Percentiles rank a stretch among this genome's conserved stretches.
phyloP scores from a whole-genome alignment of 2,329 filamentous ascomycete genomes.

The Passalora sequoiae region DNA sequence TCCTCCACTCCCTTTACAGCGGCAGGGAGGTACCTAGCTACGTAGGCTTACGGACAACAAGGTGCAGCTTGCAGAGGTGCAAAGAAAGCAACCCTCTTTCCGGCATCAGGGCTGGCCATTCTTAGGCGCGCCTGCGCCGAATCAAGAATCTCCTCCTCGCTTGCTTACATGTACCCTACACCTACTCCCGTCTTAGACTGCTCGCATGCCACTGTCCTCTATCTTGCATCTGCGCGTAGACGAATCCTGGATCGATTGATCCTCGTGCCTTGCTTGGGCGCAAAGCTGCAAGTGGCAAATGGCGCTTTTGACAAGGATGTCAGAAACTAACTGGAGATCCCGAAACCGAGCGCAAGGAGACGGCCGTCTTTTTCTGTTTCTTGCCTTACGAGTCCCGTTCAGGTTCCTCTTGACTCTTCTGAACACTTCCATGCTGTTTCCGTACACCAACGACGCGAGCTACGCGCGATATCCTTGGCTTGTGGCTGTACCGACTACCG shows the following conservation, averaged over 20 bases:
- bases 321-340: too few species aligned
- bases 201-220: conserved; percentile 1
- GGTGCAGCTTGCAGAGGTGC: too few species aligned
- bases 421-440: not conserved
- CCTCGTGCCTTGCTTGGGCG: conserved; percentile 2
- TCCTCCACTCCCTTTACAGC: too few species aligned
- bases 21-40: too few species aligned
- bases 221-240: conserved; percentile 2
- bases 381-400: conserved; percentile 1
- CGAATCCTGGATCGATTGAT: not conserved
- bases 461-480: not conserved
- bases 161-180: not conserved
- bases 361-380: not conserved
- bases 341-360: not conserved
- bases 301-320: too few species aligned
- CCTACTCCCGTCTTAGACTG: too few species aligned
- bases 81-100: too few species aligned
- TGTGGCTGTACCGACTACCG: not conserved
- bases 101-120: too few species aligned
- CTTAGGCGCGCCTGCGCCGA: too few species aligned
- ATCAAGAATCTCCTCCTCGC: not conserved
- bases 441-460: not conserved
- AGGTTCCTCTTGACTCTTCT: too few species aligned
- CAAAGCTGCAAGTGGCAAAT: too few species aligned
- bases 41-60: too few species aligned